These are phyloP conservation scores for Rhynchosporium graminicola DNA, from an alignment of 2,329 filamentous ascomycete species.

Conservation along the genomic window DNA sequence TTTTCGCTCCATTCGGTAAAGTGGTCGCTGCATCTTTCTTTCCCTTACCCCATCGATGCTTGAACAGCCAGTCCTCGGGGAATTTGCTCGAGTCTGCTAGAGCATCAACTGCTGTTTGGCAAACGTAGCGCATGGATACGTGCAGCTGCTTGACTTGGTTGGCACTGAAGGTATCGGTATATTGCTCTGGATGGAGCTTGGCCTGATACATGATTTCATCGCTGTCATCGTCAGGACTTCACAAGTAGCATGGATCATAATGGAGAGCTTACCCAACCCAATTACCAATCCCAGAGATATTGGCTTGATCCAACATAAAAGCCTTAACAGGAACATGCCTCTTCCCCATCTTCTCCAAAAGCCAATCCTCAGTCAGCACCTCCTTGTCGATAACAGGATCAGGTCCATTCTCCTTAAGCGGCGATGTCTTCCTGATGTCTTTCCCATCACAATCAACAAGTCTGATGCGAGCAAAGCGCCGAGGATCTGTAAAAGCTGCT, in stretches of 20 bases:
- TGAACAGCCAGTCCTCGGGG: constrained; percentile 85
- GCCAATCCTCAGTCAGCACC: constrained; percentile 73
- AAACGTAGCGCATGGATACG: constrained; percentile 74
- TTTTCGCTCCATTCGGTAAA: constrained; percentile 81
- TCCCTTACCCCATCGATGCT: constrained; percentile 85
- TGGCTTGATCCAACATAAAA: constrained; percentile 81
- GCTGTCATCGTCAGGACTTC: constrained; percentile 38
- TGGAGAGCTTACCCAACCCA: constrained; percentile 72
- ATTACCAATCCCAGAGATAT: constrained; percentile 91
- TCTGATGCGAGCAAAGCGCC: constrained; percentile 76
- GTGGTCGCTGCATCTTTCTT: constrained; percentile 68
- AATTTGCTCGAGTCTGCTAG: constrained; percentile 83
- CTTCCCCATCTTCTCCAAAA: constrained; percentile 67
- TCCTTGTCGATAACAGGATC: constrained; percentile 86
- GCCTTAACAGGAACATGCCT: constrained; percentile 90
- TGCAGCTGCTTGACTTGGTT: constrained; percentile 72
- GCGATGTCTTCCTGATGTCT: constrained; percentile 73
- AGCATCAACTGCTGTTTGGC: constrained; percentile 73
- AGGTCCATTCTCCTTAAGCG: constrained; percentile 88
- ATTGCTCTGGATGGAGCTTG: constrained; percentile 87
- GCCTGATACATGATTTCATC: constrained; percentile 94
- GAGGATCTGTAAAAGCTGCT: constrained; percentile 80
- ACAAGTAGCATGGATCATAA: neutral
- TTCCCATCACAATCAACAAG: constrained; percentile 78
- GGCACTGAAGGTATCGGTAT: constrained; percentile 77